Evolutionary conservation across 192 early-diverging fungal genomes (phyloP).

Genomic region (Coemansia sp.): DNA sequence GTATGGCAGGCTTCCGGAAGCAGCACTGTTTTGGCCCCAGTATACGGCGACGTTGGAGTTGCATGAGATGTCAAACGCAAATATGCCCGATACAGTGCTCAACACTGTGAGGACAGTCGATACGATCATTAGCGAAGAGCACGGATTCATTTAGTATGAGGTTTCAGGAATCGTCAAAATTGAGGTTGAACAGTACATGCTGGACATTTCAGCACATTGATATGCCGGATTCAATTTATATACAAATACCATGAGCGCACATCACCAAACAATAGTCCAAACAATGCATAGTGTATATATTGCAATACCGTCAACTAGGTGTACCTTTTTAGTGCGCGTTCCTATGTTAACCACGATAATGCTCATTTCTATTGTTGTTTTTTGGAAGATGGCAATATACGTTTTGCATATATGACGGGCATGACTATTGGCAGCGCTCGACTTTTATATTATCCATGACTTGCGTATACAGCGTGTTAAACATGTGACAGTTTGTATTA

Average conservation of each 20-base stretch:
- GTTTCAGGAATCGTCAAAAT: neutral
- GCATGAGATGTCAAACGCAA: slow-evolving; percentile 50
- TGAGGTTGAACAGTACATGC: too few relatives aligned
- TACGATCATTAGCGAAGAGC: neutral
- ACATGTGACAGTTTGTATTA: too few relatives aligned
- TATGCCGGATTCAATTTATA: too few relatives aligned
- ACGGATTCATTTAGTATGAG: neutral
- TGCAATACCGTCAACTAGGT: too few relatives aligned
- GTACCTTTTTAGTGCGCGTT: too few relatives aligned
- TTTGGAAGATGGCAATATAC: neutral
- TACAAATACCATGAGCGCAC: too few relatives aligned
- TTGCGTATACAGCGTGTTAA: too few relatives aligned
- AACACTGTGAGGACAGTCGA: slow-evolving; percentile 3
- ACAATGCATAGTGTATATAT: too few relatives aligned
- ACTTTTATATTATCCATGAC: neutral
- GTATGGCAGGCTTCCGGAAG: slow-evolving; percentile 38
- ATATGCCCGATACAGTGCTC: slow-evolving; percentile 7
- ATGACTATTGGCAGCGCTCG: neutral
- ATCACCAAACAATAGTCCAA: too few relatives aligned
- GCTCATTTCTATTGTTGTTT: neutral
- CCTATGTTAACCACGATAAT: neutral
- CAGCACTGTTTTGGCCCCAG: slow-evolving; percentile 62
- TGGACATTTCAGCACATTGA: too few relatives aligned
- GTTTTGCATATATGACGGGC: neutral
- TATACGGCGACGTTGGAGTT: slow-evolving; percentile 61